Evolutionary conservation across 2,329 filamentous ascomycete species (phyloP).

Genomic region (Pseudocercospora musae): DNA sequence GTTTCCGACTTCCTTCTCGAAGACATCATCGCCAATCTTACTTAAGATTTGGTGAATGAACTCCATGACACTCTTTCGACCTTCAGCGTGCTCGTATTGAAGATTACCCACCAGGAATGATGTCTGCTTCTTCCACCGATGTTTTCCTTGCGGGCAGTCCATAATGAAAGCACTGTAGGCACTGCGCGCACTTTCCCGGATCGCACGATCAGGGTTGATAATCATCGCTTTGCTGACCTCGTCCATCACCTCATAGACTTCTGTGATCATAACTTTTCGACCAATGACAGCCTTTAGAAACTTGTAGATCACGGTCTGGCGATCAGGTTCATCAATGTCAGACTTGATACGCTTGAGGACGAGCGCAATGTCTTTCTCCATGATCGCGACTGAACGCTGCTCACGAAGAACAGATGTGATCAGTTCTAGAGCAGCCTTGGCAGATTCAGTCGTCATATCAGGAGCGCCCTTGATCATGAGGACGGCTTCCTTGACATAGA

Average conservation of each 20-base stretch:
- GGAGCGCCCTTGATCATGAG: slow-evolving; percentile 74
- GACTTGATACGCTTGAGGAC: slow-evolving; percentile 77
- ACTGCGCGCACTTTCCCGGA: slow-evolving; percentile 80
- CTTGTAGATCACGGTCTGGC: slow-evolving; percentile 90
- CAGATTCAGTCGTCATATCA: slow-evolving; percentile 75
- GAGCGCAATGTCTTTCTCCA: slow-evolving; percentile 77
- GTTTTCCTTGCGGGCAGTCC: slow-evolving; percentile 90
- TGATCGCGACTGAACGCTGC: slow-evolving; percentile 69
- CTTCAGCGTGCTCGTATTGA: slow-evolving; percentile 83
- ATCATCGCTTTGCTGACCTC: slow-evolving; percentile 90
- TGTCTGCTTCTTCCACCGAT: slow-evolving; percentile 83
- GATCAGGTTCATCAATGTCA: slow-evolving; percentile 87
- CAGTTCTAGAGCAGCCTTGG: slow-evolving; percentile 85
- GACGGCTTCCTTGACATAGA: slow-evolving; percentile 82
- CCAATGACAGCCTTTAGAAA: slow-evolving; percentile 86
- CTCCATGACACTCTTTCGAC: slow-evolving; percentile 89
- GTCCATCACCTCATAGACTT: slow-evolving; percentile 88
- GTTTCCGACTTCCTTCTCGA: slow-evolving; percentile 70
- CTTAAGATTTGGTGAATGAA: slow-evolving; percentile 79
- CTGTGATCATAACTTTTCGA: slow-evolving; percentile 77
- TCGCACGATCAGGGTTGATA: slow-evolving; percentile 85
- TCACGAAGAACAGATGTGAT: slow-evolving; percentile 82
- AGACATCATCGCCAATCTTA: slow-evolving; percentile 77
- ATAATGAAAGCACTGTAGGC: slow-evolving; percentile 92
- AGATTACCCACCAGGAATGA: slow-evolving; percentile 87